Evolutionary conservation across 805 yeast species (phyloP).

Genomic region (Barnettozyma sucrosica): DNA sequence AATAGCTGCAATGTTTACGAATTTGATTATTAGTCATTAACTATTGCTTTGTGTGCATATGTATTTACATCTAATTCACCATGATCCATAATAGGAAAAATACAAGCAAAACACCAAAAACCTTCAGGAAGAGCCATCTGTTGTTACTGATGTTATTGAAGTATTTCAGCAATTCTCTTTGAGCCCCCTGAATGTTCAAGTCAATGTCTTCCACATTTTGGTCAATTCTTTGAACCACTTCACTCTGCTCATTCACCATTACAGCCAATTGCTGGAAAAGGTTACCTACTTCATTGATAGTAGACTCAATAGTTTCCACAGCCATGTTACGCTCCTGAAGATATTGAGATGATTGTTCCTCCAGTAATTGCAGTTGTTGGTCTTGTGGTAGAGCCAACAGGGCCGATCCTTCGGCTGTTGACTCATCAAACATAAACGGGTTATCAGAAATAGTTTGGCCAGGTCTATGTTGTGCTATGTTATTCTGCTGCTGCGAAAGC

Average conservation of each 20-base stretch:
- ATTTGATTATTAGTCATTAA: not conserved
- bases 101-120: constrained; percentile 79
- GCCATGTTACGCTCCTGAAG: constrained; percentile 82
- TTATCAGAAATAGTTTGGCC: constrained; percentile 26
- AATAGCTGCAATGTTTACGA: constrained; percentile 3
- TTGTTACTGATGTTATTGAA: constrained; percentile 83
- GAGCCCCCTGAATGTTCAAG: constrained; percentile 88
- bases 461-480: constrained; percentile 9
- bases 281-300: constrained; percentile 94
- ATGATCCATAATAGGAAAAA: constrained; percentile 76
- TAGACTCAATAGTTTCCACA: constrained; percentile 93
- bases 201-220: constrained; percentile 91
- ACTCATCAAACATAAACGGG: constrained; percentile 32
- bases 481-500: constrained; percentile 13
- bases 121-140: constrained; percentile 85
- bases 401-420: constrained; percentile 17
- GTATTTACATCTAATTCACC: constrained; percentile 41
- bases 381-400: constrained; percentile 78
- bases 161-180: constrained; percentile 85
- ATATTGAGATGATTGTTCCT: constrained; percentile 73
- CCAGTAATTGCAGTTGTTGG: constrained; percentile 73
- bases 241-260: constrained; percentile 98
- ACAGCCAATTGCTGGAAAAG: constrained; percentile 92
- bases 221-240: constrained; percentile 91
- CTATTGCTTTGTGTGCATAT: not conserved